A percentile compares a stretch with the other conserved stretches of the same genome.
phyloP scores from a whole-genome alignment of 768 basidiomycete species.

The Coprinopsis strossmayeri region DNA sequence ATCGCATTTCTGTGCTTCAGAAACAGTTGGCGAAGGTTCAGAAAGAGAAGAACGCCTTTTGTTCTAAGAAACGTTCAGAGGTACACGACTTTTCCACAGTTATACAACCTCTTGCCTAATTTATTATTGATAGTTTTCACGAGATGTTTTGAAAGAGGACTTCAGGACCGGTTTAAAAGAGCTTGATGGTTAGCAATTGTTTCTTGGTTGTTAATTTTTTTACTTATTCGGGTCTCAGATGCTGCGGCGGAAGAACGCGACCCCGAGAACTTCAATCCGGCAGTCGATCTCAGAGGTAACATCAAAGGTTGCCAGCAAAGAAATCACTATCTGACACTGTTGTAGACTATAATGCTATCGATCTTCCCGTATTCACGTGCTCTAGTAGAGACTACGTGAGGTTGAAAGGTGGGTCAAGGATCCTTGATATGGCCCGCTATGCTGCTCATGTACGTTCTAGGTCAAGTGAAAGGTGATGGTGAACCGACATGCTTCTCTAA shows the following conservation, averaged over 20 bases:
- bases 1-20: constrained; percentile 28
- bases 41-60: constrained; percentile 58
- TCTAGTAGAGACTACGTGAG: constrained; percentile 58
- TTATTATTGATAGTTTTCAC: constrained; percentile 38
- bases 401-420: constrained; percentile 35
- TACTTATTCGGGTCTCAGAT: no score
- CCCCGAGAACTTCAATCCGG: constrained; percentile 51
- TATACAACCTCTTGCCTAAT: no score
- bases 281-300: constrained; percentile 43
- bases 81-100: no score
- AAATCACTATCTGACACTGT: not conserved
- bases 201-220: not conserved
- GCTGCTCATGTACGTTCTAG: constrained; percentile 20
- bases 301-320: no score
- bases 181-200: constrained; percentile 38
- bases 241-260: constrained; percentile 51
- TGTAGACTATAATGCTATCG: constrained; percentile 51
- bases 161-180: constrained; percentile 55
- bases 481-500: constrained; percentile 49
- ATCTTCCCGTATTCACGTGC: constrained; percentile 57
- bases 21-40: constrained; percentile 39
- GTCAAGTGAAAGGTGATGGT: constrained; percentile 56
- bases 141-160: constrained; percentile 51
- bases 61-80: constrained; percentile 51
- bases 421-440: not conserved